Percentiles rank a stretch among this genome's conserved stretches.
These are phyloP conservation scores for Geopyxis carbonaria DNA, from an alignment of 495 filamentous ascomycete species.

Conservation along the genomic window DNA sequence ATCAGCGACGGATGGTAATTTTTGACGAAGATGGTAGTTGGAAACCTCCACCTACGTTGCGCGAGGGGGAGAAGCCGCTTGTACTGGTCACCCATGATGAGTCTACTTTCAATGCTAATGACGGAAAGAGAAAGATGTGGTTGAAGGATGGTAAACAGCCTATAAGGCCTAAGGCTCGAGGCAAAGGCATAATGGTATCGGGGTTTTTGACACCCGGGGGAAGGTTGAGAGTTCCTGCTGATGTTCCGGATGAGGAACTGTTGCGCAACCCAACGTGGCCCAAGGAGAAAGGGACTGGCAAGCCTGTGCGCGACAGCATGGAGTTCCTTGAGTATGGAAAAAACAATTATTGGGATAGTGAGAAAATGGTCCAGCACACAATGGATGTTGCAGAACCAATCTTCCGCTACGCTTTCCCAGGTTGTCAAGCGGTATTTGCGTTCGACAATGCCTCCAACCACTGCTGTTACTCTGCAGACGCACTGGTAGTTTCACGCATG, in stretches of 20 bases:
- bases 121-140: constrained; percentile 4
- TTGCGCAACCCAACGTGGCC: constrained; percentile 4
- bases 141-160: constrained; percentile 6
- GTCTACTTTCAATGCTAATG: constrained; percentile 11
- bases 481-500: constrained; percentile 5
- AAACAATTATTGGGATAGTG: constrained; percentile 7
- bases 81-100: constrained; percentile 6
- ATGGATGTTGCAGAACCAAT: constrained; percentile 5
- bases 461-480: constrained; percentile 1
- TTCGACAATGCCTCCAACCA: constrained; percentile 11
- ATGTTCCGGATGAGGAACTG: constrained; percentile 1
- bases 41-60: background rate
- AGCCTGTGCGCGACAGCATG: constrained; percentile 1
- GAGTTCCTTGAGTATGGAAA: constrained; percentile 8
- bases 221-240: constrained; percentile 1
- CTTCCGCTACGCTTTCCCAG: constrained; percentile 1
- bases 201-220: constrained; percentile 6
- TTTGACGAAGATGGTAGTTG: constrained; percentile 5
- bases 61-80: background rate
- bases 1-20: background rate
- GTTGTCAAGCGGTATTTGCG: constrained; percentile 9
- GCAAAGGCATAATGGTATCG: constrained; percentile 9
- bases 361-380: constrained; percentile 6
- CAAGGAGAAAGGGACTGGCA: background rate
- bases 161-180: background rate